phyloP scores from a whole-genome alignment of 306 rosid species.

The Malus fusca region DNA sequence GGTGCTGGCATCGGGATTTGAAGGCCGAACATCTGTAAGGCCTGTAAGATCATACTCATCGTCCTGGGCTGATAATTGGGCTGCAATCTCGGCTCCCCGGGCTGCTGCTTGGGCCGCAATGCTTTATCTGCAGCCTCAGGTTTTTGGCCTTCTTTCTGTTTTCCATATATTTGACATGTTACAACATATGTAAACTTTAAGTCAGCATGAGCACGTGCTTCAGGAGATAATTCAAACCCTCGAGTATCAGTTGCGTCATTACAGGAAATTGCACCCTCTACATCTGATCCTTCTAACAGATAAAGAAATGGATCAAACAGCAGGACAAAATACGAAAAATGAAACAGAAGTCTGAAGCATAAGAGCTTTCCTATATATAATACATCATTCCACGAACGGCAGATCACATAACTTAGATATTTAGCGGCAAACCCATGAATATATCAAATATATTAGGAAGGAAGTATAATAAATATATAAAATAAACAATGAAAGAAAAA shows the following conservation, averaged over 20 bases:
- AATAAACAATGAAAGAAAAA: neutral
- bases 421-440: neutral
- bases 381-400: constrained; percentile 99
- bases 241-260: constrained; percentile 52
- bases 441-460: no score
- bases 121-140: constrained; percentile 95
- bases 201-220: constrained; percentile 87
- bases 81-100: no score
- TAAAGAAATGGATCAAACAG: neutral
- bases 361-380: constrained; percentile 59
- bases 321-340: neutral
- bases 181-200: constrained; percentile 90
- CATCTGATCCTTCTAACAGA: constrained; percentile 34
- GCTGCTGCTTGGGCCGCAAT: constrained; percentile 15
- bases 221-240: constrained; percentile 73
- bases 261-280: constrained; percentile 60
- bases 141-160: constrained; percentile 83
- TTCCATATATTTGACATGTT: constrained; percentile 92
- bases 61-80: no score
- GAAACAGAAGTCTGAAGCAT: constrained; percentile 61
- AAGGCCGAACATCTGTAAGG: no score
- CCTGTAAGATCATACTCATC: no score
- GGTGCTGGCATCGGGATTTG: no score
- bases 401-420: neutral
- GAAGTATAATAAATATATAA: no score